A percentile compares a stretch with the other conserved stretches of the same genome.
phyloP scores from a whole-genome alignment of 768 basidiomycete genomes.

The Strobilomyces dryophilus region DNA sequence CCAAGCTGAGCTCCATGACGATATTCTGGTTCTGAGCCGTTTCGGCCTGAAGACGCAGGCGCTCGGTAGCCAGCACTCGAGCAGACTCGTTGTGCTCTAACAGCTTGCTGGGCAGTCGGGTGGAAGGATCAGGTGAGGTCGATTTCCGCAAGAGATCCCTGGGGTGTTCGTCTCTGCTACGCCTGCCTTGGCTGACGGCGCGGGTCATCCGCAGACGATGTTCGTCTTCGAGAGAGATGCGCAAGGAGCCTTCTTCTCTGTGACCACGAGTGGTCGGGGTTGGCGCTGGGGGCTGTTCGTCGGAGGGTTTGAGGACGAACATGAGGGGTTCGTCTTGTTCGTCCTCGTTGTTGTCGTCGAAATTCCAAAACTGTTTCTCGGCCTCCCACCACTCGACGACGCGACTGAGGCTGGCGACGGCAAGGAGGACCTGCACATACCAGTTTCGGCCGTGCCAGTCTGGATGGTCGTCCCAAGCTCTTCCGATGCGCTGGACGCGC shows the following conservation, averaged over 20 bases:
- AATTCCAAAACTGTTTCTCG: constrained; percentile 99
- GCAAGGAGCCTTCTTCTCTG: constrained; percentile 37
- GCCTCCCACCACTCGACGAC: constrained; percentile 99
- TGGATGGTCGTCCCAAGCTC: constrained; percentile 95
- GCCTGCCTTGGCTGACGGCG: constrained; percentile 48
- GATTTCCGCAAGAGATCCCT: constrained; percentile 43
- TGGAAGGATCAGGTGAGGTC: constrained; percentile 33
- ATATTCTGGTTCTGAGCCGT: constrained; percentile 95
- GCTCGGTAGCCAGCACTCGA: constrained; percentile 83
- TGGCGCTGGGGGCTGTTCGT: constrained; percentile 45
- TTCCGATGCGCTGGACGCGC: constrained; percentile 86
- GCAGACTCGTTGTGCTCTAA: constrained; percentile 68
- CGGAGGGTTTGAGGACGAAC: constrained; percentile 89
- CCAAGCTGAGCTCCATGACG: constrained; percentile 89
- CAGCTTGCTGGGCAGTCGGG: constrained; percentile 41
- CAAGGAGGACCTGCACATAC: constrained; percentile 96
- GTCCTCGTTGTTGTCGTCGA: constrained; percentile 86
- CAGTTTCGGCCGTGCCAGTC: constrained; percentile 98
- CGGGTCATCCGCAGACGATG: constrained; percentile 44
- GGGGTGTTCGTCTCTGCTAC: constrained; percentile 54
- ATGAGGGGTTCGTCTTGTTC: constrained; percentile 88
- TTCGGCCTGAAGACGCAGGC: constrained; percentile 85
- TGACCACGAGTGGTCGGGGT: constrained; percentile 37
- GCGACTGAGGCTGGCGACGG: constrained; percentile 91
- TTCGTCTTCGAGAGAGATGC: constrained; percentile 30